A percentile compares a stretch with the other conserved stretches of the same genome.
Evolutionary conservation across 2,329 filamentous ascomycete genomes (phyloP).

Genomic region (Zasmidium cellare): DNA sequence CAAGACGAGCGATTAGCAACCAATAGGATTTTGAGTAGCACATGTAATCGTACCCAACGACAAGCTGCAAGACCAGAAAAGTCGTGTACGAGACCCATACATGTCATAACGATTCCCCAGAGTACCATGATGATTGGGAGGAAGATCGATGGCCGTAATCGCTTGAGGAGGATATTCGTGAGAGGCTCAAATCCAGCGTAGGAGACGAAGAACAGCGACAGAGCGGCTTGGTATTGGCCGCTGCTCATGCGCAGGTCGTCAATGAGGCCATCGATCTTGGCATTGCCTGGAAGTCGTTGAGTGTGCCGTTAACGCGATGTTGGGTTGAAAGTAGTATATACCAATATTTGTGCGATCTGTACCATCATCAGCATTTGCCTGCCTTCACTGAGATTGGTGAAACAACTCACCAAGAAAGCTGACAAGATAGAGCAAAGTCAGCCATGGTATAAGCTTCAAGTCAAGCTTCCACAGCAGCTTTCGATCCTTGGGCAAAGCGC

Average conservation of each 20-base stretch:
- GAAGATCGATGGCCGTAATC: conserved; percentile 71
- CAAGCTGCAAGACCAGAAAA: conserved; percentile 19
- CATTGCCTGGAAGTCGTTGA: conserved; percentile 52
- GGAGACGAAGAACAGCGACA: conserved; percentile 85
- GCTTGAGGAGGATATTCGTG: conserved; percentile 78
- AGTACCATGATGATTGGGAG: conserved; percentile 72
- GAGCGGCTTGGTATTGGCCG: conserved; percentile 67
- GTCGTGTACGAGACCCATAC: conserved; percentile 22
- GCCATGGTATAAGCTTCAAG: conserved; percentile 62
- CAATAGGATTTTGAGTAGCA: too few relatives aligned
- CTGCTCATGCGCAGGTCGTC: conserved; percentile 60
- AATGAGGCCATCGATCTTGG: conserved; percentile 56
- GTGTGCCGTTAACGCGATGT: not conserved
- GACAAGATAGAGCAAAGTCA: conserved; percentile 71
- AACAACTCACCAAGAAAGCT: conserved; percentile 63
- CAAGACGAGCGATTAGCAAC: too few relatives aligned
- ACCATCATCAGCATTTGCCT: conserved; percentile 16
- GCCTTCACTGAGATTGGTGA: conserved; percentile 20
- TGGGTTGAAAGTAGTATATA: not conserved
- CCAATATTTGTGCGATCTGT: conserved; percentile 68
- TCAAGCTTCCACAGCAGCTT: conserved; percentile 65
- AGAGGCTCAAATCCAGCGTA: conserved; percentile 77
- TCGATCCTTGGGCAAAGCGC: conserved; percentile 52
- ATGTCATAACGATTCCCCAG: conserved; percentile 68
- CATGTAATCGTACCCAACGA: too few relatives aligned